Conservation (phyloP, 1,139 yeast species). For the Kurtzmaniella natalensis region DNA sequence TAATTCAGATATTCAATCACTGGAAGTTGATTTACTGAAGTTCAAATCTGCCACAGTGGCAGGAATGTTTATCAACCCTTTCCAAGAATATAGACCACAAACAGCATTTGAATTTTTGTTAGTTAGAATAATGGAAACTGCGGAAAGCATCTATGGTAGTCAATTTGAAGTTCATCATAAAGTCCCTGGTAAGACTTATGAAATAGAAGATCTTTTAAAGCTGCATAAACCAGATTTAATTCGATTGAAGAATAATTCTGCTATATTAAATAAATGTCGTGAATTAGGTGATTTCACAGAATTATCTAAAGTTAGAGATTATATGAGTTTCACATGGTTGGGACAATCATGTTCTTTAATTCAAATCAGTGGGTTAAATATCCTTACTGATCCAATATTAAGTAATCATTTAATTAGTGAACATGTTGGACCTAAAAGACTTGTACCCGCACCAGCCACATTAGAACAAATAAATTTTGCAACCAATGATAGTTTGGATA, state of each 20-base stretch:
- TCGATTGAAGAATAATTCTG: constrained; percentile 29
- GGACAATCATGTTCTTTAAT: constrained; percentile 87
- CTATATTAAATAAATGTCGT: constrained; percentile 26
- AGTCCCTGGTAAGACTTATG: constrained; percentile 41
- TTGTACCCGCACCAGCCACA: constrained; percentile 66
- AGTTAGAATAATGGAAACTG: constrained; percentile 66
- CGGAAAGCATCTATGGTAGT: constrained; percentile 65
- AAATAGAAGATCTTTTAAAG: constrained; percentile 54
- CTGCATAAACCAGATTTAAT: constrained; percentile 55
- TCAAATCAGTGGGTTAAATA: constrained; percentile 66
- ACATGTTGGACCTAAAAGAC: constrained; percentile 74
- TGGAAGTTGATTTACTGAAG: constrained; percentile 20
- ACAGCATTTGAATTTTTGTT: constrained; percentile 80
- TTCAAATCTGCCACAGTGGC: constrained; percentile 55
- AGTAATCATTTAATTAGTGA: constrained; percentile 62
- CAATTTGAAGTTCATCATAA: constrained; percentile 41
- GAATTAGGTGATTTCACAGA: constrained; percentile 15
- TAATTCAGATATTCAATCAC: constrained; percentile 3
- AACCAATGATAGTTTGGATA: constrained; percentile 49
- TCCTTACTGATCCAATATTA: constrained; percentile 83
- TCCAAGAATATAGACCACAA: constrained; percentile 85
- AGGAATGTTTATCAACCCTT: constrained; percentile 88
- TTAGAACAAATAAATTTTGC: constrained; percentile 57
- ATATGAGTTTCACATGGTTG: constrained; percentile 78
- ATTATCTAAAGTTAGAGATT: constrained; percentile 31